Evolutionary conservation across 768 basidiomycete genomes (phyloP).

Genomic region (Mycena leptocephala): DNA sequence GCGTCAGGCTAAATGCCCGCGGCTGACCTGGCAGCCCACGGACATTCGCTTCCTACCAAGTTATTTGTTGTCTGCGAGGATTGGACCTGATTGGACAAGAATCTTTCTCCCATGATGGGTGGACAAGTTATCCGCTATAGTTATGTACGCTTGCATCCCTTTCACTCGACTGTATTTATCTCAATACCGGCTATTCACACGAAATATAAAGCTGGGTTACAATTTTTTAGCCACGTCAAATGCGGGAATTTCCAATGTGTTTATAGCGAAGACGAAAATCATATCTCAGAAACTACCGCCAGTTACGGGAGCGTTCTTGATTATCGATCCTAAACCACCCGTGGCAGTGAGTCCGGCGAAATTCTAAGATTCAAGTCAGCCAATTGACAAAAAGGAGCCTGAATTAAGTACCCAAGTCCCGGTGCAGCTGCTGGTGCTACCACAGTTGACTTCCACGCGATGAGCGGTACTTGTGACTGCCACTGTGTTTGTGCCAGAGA

Average conservation of each 20-base stretch:
- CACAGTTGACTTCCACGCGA: conserved; percentile 39
- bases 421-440: conserved; percentile 29
- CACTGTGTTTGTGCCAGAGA: conserved; percentile 35
- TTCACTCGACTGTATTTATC: no score
- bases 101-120: neutral
- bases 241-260: no score
- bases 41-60: neutral
- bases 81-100: neutral
- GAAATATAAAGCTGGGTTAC: no score
- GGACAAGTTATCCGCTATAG: no score
- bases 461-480: conserved; percentile 22
- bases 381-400: neutral
- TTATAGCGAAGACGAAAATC: neutral
- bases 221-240: no score
- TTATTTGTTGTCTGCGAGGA: neutral
- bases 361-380: conserved; percentile 6
- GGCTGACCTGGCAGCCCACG: neutral
- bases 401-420: conserved; percentile 12
- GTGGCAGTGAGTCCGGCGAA: conserved; percentile 26
- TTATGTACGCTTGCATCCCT: no score
- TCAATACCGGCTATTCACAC: neutral
- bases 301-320: conserved; percentile 29
- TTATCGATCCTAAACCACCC: conserved; percentile 10
- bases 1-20: neutral
- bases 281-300: neutral